Conservation (phyloP, 2,329 filamentous ascomycete species). For the Hawksworthiomyces lignivorus region DNA sequence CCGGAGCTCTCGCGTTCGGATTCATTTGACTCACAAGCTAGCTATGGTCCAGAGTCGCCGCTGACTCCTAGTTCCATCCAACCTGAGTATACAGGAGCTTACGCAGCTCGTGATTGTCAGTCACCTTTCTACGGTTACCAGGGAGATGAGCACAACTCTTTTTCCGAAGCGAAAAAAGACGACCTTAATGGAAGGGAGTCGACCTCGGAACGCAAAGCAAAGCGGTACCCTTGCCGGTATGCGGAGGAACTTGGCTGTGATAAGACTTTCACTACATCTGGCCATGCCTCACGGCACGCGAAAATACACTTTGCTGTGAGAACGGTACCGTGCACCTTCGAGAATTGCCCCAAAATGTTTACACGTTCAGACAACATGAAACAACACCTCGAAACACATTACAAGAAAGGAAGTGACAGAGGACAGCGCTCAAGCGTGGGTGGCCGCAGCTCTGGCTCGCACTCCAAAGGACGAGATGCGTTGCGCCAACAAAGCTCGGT, state of each 20-base stretch:
- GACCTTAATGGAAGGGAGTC: slow-evolving; percentile 19
- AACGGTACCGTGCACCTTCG: slow-evolving; percentile 59
- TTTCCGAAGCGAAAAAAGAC: slow-evolving; percentile 9
- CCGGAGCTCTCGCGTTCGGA: slow-evolving; percentile 53
- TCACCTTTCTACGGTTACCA: slow-evolving; percentile 27
- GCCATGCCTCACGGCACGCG: slow-evolving; percentile 75
- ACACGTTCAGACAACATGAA: slow-evolving; percentile 83
- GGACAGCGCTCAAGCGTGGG: slow-evolving; percentile 20
- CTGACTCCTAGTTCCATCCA: slow-evolving; percentile 44
- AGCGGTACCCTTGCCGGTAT: slow-evolving; percentile 68
- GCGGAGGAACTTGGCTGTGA: slow-evolving; percentile 63
- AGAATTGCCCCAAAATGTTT: slow-evolving; percentile 71
- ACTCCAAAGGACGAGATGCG: slow-evolving; percentile 14
- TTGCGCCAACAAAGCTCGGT: too few relatives aligned
- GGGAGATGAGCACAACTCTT: slow-evolving; percentile 11
- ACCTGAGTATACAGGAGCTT: slow-evolving; percentile 13
- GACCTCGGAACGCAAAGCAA: slow-evolving; percentile 28
- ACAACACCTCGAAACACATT: slow-evolving; percentile 73
- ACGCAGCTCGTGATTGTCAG: not conserved
- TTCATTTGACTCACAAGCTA: slow-evolving; percentile 54
- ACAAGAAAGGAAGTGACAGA: slow-evolving; percentile 48
- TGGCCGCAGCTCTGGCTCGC: slow-evolving; percentile 19
- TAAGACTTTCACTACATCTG: slow-evolving; percentile 77
- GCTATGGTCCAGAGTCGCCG: slow-evolving; percentile 47
- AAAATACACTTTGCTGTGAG: slow-evolving; percentile 81